Evolutionary conservation across 495 filamentous ascomycete species (phyloP).

Genomic region (Penicillium coffeae): DNA sequence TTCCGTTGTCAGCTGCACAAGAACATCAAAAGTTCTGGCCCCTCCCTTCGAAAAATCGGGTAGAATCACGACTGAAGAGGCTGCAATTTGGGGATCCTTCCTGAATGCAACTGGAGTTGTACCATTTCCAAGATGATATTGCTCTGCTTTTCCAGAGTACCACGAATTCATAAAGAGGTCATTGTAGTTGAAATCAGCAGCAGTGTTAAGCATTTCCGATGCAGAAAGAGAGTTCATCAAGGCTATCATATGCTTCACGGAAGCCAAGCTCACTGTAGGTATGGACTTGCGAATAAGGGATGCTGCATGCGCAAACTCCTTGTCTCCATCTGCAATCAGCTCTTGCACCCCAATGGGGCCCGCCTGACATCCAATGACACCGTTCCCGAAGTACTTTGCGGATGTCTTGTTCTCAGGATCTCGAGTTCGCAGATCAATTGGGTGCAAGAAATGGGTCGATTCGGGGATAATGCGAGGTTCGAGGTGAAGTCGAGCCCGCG

Average conservation of each 20-base stretch:
- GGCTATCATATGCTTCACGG: conserved; percentile 10
- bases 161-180: neutral
- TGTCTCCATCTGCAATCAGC: conserved; percentile 7
- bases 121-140: no score
- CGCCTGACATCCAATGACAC: conserved; percentile 12
- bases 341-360: conserved; percentile 10
- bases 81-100: no score
- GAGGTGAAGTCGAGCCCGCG: conserved; percentile 12
- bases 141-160: no score
- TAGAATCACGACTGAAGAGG: no score
- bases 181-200: neutral
- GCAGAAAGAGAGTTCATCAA: conserved; percentile 15
- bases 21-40: neutral
- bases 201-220: conserved; percentile 12
- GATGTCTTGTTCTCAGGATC: conserved; percentile 17
- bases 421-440: conserved; percentile 22
- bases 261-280: conserved; percentile 4
- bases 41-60: no score
- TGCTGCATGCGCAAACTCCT: conserved; percentile 17
- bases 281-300: conserved; percentile 19
- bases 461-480: conserved; percentile 13
- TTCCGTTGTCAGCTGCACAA: neutral
- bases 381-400: conserved; percentile 24
- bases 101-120: no score
- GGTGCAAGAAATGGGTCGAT: conserved; percentile 14